Conservation (phyloP, 768 basidiomycete genomes). For the Hemileccinum rubropunctum region DNA sequence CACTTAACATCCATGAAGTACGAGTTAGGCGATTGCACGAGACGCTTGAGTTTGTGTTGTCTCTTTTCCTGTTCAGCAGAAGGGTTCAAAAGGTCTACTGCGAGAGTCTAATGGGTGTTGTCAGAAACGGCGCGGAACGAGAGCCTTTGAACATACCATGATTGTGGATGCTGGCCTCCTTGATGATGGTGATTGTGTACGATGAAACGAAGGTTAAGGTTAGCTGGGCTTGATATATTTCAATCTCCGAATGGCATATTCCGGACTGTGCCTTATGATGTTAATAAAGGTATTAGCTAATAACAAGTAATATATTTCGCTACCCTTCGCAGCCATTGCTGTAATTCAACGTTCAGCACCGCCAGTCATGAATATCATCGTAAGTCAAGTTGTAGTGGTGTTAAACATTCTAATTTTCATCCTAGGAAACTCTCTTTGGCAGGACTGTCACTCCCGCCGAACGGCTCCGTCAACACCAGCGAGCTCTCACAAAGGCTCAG, state of each 20-base stretch:
- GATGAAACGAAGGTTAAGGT: conserved; percentile 24
- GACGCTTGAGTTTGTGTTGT: conserved; percentile 98
- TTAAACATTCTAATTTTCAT: conserved; percentile 13
- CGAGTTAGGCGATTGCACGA: conserved; percentile 97
- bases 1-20: conserved; percentile 99
- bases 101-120: conserved; percentile 72
- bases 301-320: too few species aligned
- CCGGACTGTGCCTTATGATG: neutral
- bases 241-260: conserved; percentile 14
- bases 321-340: conserved; percentile 7
- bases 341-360: conserved; percentile 9
- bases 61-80: conserved; percentile 80
- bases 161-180: conserved; percentile 8
- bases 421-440: conserved; percentile 94
- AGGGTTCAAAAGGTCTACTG: conserved; percentile 97
- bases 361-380: conserved; percentile 75
- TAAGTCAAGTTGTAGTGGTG: conserved; percentile 23
- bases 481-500: conserved; percentile 93
- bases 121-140: conserved; percentile 4
- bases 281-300: too few species aligned
- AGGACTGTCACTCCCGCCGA: conserved; percentile 94
- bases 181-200: conserved; percentile 25
- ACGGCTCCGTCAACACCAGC: conserved; percentile 94
- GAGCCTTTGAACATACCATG: conserved; percentile 15
- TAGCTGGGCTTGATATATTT: conserved; percentile 18